These are phyloP conservation scores for Xylaria acuta DNA, from an alignment of 495 filamentous ascomycete species.

Conservation along the genomic window DNA sequence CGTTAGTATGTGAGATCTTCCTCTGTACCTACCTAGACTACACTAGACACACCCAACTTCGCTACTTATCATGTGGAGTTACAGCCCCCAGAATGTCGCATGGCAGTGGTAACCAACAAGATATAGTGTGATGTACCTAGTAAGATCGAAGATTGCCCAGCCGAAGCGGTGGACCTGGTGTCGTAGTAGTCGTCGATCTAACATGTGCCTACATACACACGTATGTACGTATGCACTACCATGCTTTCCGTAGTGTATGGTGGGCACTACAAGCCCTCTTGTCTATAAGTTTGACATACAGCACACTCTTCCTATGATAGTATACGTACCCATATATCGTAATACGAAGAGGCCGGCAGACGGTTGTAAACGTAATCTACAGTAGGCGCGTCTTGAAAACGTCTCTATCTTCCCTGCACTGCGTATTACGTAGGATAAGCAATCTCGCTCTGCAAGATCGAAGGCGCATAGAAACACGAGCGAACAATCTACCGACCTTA, in stretches of 20 bases:
- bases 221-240: background rate
- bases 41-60: background rate
- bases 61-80: slow-evolving; percentile 18
- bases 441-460: slow-evolving; percentile 14
- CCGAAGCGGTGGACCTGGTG: slow-evolving; percentile 15
- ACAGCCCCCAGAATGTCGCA: slow-evolving; percentile 7
- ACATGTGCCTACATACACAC: background rate
- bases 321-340: background rate
- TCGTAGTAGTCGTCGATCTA: slow-evolving; percentile 17
- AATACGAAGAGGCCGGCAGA: background rate
- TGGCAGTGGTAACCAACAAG: slow-evolving; percentile 21
- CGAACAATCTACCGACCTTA: slow-evolving; percentile 19
- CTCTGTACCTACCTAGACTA: background rate
- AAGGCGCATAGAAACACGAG: slow-evolving; percentile 2
- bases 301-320: background rate
- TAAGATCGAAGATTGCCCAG: slow-evolving; percentile 27
- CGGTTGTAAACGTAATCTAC: background rate
- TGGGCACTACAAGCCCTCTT: background rate
- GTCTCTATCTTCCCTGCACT: background rate
- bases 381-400: background rate
- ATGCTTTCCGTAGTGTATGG: background rate
- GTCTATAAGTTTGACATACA: background rate
- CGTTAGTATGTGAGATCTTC: slow-evolving; percentile 19
- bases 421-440: slow-evolving; percentile 17
- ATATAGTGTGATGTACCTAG: slow-evolving; percentile 22